A percentile compares a stretch with the other conserved stretches of the same genome.
Evolutionary conservation across 2,329 filamentous ascomycete species (phyloP).

Genomic region (Pyrenochaeta sp.): DNA sequence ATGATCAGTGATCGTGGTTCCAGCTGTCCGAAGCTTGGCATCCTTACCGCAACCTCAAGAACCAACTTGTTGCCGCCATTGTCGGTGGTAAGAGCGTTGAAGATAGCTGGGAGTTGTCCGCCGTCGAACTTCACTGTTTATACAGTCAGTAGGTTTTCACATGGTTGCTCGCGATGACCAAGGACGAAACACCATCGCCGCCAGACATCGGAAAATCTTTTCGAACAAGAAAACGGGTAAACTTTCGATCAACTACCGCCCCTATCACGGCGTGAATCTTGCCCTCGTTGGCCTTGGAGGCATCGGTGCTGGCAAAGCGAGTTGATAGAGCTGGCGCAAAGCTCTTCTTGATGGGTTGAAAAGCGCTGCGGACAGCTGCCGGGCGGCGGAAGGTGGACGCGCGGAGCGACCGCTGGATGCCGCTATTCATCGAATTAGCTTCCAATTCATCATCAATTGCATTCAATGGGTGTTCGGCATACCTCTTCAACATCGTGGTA

Average conservation of each 20-base stretch:
- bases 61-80: conserved; percentile 95
- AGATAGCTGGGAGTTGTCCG: conserved; percentile 92
- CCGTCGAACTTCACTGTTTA: conserved; percentile 91
- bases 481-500: conserved; percentile 69
- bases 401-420: conserved; percentile 70
- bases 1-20: conserved; percentile 34
- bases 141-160: conserved; percentile 39
- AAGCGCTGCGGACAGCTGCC: conserved; percentile 59
- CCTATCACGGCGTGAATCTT: conserved; percentile 84
- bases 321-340: conserved; percentile 66
- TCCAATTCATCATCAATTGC: conserved; percentile 49
- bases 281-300: conserved; percentile 64
- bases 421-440: conserved; percentile 60
- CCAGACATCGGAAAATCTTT: conserved; percentile 43
- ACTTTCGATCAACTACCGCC: conserved; percentile 93
- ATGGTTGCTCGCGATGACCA: conserved; percentile 43
- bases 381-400: conserved; percentile 66
- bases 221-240: conserved; percentile 47
- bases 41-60: conserved; percentile 91
- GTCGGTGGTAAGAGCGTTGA: conserved; percentile 91
- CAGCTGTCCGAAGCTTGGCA: conserved; percentile 31
- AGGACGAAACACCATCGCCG: conserved; percentile 15
- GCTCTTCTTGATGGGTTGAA: conserved; percentile 65
- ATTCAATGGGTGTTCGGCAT: conserved; percentile 39
- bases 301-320: conserved; percentile 68